These are phyloP conservation scores for Russula sp. DNA, from an alignment of 768 basidiomycete species.

Conservation along the genomic window DNA sequence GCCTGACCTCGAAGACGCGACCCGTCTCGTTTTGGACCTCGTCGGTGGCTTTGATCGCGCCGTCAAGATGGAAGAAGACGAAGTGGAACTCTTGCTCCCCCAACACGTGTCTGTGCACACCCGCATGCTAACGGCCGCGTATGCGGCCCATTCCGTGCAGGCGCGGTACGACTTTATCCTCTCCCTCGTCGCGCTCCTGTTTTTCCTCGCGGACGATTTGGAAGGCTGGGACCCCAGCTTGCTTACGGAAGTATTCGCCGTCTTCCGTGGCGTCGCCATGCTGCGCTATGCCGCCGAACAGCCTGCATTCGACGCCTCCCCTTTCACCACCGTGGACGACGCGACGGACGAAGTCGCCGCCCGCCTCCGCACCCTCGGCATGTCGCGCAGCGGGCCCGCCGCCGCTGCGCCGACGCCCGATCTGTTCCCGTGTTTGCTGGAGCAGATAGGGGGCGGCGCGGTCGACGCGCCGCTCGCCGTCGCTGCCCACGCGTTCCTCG, in stretches of 20 bases:
- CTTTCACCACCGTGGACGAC: conserved; percentile 27
- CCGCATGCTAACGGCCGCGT: conserved; percentile 55
- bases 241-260: conserved; percentile 68
- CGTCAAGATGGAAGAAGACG: conserved; percentile 73
- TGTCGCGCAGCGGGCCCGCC: conserved; percentile 36
- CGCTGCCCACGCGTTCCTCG: conserved; percentile 66
- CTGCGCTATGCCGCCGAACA: conserved; percentile 56
- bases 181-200: conserved; percentile 57
- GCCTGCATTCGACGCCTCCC: conserved; percentile 41
- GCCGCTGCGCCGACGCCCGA: conserved; percentile 39
- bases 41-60: conserved; percentile 64
- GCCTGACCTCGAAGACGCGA: conserved; percentile 49
- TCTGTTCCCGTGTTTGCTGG: conserved; percentile 56
- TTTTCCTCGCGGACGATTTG: conserved; percentile 65
- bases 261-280: conserved; percentile 74
- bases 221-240: conserved; percentile 57
- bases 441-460: conserved; percentile 37
- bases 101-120: conserved; percentile 56
- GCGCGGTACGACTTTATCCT: conserved; percentile 74
- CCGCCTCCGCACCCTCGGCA: conserved; percentile 69
- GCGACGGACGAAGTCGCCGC: conserved; percentile 50
- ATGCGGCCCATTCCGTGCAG: conserved; percentile 54
- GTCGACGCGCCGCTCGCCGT: conserved; percentile 45
- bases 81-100: conserved; percentile 49
- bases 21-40: conserved; percentile 56